Evolutionary conservation across 1,284 basidiomycete genomes (phyloP).

Genomic region (Leccinum griseonigrum): DNA sequence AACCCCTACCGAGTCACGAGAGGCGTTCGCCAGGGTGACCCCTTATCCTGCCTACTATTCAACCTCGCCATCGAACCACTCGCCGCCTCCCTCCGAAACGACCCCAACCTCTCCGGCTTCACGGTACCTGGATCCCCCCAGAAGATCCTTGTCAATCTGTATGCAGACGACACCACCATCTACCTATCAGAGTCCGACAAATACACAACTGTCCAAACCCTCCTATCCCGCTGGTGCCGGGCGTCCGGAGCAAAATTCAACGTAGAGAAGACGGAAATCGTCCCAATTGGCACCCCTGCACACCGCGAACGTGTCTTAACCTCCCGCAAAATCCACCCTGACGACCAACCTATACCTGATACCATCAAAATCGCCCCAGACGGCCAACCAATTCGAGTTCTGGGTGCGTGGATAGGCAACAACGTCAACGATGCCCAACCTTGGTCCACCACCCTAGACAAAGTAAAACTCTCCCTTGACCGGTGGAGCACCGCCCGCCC

Average conservation of each 20-base stretch:
- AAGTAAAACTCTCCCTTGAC: neutral
- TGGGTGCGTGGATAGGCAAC: constrained; percentile 19
- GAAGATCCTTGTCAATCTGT: neutral
- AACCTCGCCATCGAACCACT: constrained; percentile 21
- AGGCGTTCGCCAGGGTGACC: constrained; percentile 40
- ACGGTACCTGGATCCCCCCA: neutral
- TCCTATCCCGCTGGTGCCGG: constrained; percentile 3
- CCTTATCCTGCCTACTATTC: constrained; percentile 41
- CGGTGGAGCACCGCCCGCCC: constrained; percentile 8
- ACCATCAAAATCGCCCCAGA: constrained; percentile 7
- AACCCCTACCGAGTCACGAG: constrained; percentile 19
- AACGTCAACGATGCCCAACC: neutral
- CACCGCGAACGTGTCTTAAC: neutral
- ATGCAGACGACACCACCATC: constrained; percentile 17
- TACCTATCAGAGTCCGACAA: constrained; percentile 7
- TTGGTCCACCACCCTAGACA: constrained; percentile 2
- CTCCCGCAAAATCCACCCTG: constrained; percentile 1
- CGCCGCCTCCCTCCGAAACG: constrained; percentile 2
- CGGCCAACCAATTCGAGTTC: neutral
- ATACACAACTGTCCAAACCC: neutral
- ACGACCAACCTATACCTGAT: neutral
- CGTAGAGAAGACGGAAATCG: constrained; percentile 16
- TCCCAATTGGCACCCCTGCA: constrained; percentile 7
- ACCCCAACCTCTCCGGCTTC: neutral
- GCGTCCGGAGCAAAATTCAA: constrained; percentile 16